Base-by-base conservation (phyloP, 495 filamentous ascomycete species). In the Cladorrhinum samala region DNA sequence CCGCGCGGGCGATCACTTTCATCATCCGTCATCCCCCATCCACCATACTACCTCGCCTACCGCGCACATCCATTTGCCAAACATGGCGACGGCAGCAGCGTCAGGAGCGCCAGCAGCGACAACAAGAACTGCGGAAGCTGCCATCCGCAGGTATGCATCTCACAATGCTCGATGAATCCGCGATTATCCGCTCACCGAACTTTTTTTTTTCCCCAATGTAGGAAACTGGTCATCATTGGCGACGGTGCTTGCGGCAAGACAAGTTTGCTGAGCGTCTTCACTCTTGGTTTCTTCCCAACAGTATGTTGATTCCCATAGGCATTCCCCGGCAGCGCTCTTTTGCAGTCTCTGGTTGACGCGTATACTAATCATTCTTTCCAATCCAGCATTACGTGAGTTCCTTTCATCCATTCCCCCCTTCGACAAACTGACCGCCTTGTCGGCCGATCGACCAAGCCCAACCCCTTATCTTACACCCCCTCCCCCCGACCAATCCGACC, bases 221-320 rank as follows among this genome's bases (percentile, higher is more conserved):
- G 93, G 76, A 99, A 99, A 75, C 76, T 99, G 67, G 93, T 99
- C 58, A 99, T 99, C 52, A 99, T 99, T 62, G 93, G 93, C 40
- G 93, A 99, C 68, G 93, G 93, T 74, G 93, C 93, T 55, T 99
- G 93, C 74, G 93, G 93, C 54, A 99, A 99, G 74, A 99, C 93
- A 39, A 94, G 88, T 84, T 74, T 99, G 55, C 77, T 99, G 56
- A 96, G 91, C 68, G 93, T 99, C 54, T 99, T 99, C 70, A 99
- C 93, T 9, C 78, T 99, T 43, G 93, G 93, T 18, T 97, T 96
- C 71, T 99, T 99, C 63, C 93, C 93, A 65, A 94, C 91, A 54
- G 93, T 98, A 79, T 75, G 89, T 81, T 53, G n/a, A n/a, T n/a
- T n/a, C n/a, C n/a, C n/a, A n/a, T n/a, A n/a, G n/a, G n/a, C n/a